These are phyloP conservation scores for Stevia rebaudiana DNA, from an alignment of 140 eudicot species.

Conservation along the genomic window DNA sequence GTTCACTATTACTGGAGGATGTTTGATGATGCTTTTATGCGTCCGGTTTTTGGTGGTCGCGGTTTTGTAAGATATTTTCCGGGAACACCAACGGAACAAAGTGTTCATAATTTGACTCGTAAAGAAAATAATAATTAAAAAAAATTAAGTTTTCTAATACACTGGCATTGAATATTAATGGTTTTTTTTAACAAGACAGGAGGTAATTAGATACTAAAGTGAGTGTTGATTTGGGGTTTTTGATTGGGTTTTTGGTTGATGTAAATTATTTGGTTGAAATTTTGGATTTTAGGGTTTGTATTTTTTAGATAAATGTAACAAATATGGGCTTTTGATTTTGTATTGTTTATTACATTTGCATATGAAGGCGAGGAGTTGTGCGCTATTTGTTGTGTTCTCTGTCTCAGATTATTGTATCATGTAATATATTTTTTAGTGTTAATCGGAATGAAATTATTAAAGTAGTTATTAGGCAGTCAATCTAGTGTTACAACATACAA, in stretches of 20 bases:
- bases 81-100: conserved; percentile 78
- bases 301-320: conserved; percentile 16
- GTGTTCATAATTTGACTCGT: conserved; percentile 32
- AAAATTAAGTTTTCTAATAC: background rate
- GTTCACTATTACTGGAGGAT: conserved; percentile 89
- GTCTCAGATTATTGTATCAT: background rate
- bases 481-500: too few species aligned
- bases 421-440: background rate
- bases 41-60: conserved; percentile 91
- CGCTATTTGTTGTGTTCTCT: background rate
- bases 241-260: conserved; percentile 25
- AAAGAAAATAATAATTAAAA: conserved; percentile 24
- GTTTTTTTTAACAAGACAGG: conserved; percentile 12
- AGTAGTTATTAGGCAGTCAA: background rate
- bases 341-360: conserved; percentile 12
- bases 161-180: background rate
- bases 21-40: conserved; percentile 82
- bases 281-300: conserved; percentile 7
- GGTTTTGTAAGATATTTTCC: conserved; percentile 78
- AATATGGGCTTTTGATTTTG: conserved; percentile 14
- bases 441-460: background rate
- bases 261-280: conserved; percentile 21
- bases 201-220: conserved; percentile 24
- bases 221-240: conserved; percentile 26
- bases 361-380: conserved; percentile 5